A percentile compares a stretch with the other conserved stretches of the same genome.
Evolutionary conservation across 345 rosid genomes (phyloP).

Genomic region (Salix koriyanagi): DNA sequence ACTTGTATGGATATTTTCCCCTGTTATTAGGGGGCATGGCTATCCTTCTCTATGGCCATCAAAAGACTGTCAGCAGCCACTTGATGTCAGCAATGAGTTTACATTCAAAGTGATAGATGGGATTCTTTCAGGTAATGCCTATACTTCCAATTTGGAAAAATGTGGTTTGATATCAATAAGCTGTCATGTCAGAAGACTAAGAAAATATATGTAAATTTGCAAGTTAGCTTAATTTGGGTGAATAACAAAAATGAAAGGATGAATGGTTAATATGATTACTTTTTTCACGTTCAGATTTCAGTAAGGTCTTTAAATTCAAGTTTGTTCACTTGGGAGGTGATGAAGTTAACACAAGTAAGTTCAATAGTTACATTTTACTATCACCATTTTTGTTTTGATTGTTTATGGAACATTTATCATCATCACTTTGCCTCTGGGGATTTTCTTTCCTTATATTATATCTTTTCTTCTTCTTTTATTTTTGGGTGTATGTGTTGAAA

Average conservation of each 20-base stretch:
- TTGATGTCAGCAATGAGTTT: constrained; percentile 65
- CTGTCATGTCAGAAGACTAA: not conserved
- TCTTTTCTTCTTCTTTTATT: not conserved
- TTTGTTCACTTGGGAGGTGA: constrained; percentile 84
- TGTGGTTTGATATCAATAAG: not conserved
- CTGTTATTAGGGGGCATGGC: constrained; percentile 53
- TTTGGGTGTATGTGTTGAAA: not conserved
- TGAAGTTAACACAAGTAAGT: constrained; percentile 67
- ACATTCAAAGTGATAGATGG: constrained; percentile 69
- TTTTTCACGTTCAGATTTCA: constrained; percentile 43
- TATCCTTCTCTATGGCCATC: constrained; percentile 78
- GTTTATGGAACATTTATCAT: not conserved
- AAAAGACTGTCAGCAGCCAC: constrained; percentile 59
- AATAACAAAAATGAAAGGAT: not conserved
- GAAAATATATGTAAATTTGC: not conserved
- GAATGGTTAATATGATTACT: not conserved
- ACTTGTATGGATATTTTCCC: not conserved
- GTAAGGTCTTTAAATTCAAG: constrained; percentile 68
- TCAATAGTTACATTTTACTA: not conserved
- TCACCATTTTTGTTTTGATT: not conserved
- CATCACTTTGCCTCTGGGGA: not conserved
- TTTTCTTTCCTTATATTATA: not conserved
- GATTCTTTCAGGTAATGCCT: constrained; percentile 59
- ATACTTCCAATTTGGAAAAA: not conserved
- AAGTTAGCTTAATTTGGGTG: not conserved